These are phyloP conservation scores for Colletotrichum horii DNA, from an alignment of 2,329 filamentous ascomycete genomes.

Conservation along the genomic window DNA sequence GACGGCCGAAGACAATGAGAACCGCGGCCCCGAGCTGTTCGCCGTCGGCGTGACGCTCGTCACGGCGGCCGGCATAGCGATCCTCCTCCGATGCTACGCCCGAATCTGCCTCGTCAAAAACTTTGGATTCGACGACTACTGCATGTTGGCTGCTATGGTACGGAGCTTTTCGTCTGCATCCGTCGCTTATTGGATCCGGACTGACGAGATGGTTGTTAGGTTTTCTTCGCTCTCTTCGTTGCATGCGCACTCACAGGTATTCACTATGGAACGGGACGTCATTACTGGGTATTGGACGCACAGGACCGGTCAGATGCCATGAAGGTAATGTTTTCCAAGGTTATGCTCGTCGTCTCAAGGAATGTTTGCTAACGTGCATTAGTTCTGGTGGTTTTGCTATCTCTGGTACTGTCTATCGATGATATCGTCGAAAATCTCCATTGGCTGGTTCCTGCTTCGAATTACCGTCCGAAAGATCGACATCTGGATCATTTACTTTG, in stretches of 20 bases:
- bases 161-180: not conserved
- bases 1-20: slow-evolving; percentile 22
- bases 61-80: slow-evolving; percentile 30
- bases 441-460: slow-evolving; percentile 30
- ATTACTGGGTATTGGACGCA: slow-evolving; percentile 33
- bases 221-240: slow-evolving; percentile 39
- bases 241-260: slow-evolving; percentile 39
- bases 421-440: slow-evolving; percentile 37
- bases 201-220: slow-evolving; percentile 24
- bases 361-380: not conserved
- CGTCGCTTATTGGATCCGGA: not conserved
- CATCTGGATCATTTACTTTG: slow-evolving; percentile 31
- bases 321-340: slow-evolving; percentile 30
- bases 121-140: slow-evolving; percentile 45
- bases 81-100: slow-evolving; percentile 36
- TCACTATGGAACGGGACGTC: slow-evolving; percentile 46
- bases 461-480: slow-evolving; percentile 25
- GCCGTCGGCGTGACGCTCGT: slow-evolving; percentile 36
- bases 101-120: slow-evolving; percentile 39
- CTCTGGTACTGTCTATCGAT: slow-evolving; percentile 41
- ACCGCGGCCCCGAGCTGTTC: slow-evolving; percentile 37
- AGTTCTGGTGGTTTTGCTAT: slow-evolving; percentile 45
- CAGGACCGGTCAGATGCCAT: slow-evolving; percentile 35
- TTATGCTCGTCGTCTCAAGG: not conserved
- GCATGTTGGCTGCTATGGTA: slow-evolving; percentile 42